phyloP scores from a whole-genome alignment of 2,329 filamentous ascomycete genomes.

The Arachnopeziza araneosa region DNA sequence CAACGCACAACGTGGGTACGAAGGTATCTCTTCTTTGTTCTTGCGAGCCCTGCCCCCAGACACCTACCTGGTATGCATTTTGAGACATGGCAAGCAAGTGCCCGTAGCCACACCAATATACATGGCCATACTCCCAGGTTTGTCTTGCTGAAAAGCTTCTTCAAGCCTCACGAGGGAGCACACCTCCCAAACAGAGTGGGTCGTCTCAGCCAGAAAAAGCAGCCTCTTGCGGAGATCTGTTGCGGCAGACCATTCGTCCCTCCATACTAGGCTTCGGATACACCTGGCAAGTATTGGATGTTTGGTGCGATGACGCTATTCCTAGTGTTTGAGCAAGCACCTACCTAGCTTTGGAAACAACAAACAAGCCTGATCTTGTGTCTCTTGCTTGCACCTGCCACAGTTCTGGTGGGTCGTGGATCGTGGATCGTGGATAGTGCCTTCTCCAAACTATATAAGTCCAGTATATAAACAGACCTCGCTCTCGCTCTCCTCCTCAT shows the following conservation, averaged over 20 bases:
- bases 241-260: background rate
- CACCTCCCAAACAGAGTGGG: background rate
- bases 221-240: background rate
- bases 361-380: background rate
- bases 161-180: background rate
- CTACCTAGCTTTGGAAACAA: slow-evolving; percentile 4
- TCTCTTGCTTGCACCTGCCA: background rate
- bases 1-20: no score
- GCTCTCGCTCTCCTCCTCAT: background rate
- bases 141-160: background rate
- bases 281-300: background rate
- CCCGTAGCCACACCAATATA: background rate
- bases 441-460: background rate
- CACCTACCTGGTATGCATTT: background rate
- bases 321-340: slow-evolving; percentile 4
- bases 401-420: background rate
- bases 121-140: background rate
- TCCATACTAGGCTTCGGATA: background rate
- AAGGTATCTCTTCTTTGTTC: background rate
- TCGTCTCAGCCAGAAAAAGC: background rate
- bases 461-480: slow-evolving; percentile 6
- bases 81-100: background rate
- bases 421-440: no score
- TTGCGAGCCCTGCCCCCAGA: background rate
- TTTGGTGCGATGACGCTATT: slow-evolving; percentile 8